Conservation (phyloP, 768 basidiomycete genomes). For the Naganishia vishniacii region DNA sequence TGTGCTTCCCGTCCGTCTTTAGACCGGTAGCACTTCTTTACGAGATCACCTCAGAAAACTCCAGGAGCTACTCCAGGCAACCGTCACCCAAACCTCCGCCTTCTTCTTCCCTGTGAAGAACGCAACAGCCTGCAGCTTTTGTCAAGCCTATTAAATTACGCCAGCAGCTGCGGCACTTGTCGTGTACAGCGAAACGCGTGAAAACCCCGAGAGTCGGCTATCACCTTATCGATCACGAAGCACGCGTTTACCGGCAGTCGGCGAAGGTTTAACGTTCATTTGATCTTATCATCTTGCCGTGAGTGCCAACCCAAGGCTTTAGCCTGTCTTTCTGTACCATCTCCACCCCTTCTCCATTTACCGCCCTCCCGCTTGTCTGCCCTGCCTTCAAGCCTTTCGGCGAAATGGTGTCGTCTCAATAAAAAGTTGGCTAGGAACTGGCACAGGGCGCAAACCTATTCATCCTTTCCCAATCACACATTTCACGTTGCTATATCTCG, state of each 20-base stretch:
- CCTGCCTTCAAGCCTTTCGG: not conserved
- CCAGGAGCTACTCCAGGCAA: too few relatives aligned
- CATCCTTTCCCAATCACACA: slow-evolving; percentile 14
- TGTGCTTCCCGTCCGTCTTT: not conserved
- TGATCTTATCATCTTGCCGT: slow-evolving; percentile 9
- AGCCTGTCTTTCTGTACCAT: slow-evolving; percentile 11
- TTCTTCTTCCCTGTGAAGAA: too few relatives aligned
- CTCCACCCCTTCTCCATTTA: not conserved
- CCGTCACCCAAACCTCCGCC: not conserved
- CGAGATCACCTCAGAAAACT: not conserved
- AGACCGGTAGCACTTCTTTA: not conserved
- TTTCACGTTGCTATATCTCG: not conserved
- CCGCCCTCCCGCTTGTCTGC: not conserved
- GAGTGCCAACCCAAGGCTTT: slow-evolving; percentile 17
- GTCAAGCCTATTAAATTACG: too few relatives aligned
- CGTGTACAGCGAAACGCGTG: not conserved
- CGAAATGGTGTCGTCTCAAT: not conserved
- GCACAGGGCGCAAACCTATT: not conserved
- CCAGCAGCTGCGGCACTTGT: too few relatives aligned
- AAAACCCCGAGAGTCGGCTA: not conserved
- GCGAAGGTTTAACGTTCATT: slow-evolving; percentile 6
- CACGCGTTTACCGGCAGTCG: not conserved
- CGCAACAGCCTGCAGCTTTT: not conserved
- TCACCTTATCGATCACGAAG: too few relatives aligned
- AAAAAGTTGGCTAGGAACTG: slow-evolving; percentile 11